Conservation (phyloP, 2,329 filamentous ascomycete genomes). For the Colletotrichum orchidophilum region DNA sequence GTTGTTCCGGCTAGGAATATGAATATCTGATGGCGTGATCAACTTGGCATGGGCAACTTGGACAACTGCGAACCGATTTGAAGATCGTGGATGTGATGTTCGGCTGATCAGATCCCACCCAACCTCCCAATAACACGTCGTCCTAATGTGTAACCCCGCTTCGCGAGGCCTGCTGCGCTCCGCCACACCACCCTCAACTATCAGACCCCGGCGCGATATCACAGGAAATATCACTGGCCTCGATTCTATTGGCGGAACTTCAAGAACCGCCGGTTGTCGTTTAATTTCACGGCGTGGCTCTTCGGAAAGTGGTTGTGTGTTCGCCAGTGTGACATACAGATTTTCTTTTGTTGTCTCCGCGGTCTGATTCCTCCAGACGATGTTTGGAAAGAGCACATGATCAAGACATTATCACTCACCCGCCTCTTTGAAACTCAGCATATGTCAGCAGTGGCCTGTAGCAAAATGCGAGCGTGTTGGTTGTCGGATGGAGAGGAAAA, state of each 20-base stretch:
- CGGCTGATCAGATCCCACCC: neutral
- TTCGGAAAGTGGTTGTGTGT: neutral
- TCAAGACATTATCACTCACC: neutral
- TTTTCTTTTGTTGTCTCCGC: neutral
- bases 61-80: too few relatives aligned
- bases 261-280: neutral
- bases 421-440: neutral
- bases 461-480: neutral
- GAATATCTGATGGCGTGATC: too few relatives aligned
- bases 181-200: neutral
- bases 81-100: neutral
- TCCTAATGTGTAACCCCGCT: neutral
- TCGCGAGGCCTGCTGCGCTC: neutral
- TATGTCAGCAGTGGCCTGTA: neutral
- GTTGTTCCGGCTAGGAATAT: too few relatives aligned
- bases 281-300: neutral
- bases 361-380: neutral
- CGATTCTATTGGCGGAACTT: slow-evolving; percentile 4
- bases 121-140: neutral
- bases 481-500: neutral
- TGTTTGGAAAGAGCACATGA: neutral
- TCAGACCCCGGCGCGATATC: neutral
- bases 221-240: neutral
- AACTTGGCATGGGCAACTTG: too few relatives aligned
- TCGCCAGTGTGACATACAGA: neutral